phyloP scores from a whole-genome alignment of 805 yeast genomes.

The Nakazawaea sp. region DNA sequence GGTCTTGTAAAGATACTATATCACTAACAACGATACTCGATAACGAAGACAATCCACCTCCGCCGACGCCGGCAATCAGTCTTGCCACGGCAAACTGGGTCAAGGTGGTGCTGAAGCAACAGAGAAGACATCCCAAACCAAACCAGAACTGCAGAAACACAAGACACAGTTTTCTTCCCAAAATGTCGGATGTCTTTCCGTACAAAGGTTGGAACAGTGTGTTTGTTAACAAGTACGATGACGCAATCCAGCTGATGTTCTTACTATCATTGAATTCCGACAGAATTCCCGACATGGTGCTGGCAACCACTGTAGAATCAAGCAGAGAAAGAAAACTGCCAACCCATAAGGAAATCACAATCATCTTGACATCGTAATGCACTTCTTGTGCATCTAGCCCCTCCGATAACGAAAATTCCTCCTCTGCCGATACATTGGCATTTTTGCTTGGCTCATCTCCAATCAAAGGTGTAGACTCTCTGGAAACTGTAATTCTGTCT shows the following conservation, averaged over 20 bases:
- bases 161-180: constrained; percentile 43
- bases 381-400: neutral
- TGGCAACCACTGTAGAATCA: constrained; percentile 56
- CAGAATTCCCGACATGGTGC: constrained; percentile 52
- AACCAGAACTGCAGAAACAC: constrained; percentile 37
- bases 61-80: constrained; percentile 54
- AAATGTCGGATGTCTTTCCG: constrained; percentile 64
- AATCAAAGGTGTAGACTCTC: too few relatives aligned
- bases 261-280: constrained; percentile 48
- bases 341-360: constrained; percentile 31
- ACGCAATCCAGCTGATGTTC: constrained; percentile 62
- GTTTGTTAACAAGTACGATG: constrained; percentile 60
- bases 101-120: constrained; percentile 34
- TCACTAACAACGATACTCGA: constrained; percentile 49
- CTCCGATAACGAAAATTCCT: too few relatives aligned
- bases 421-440: too few relatives aligned
- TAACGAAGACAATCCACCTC: constrained; percentile 47
- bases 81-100: constrained; percentile 40
- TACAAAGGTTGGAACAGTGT: constrained; percentile 71
- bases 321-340: constrained; percentile 46
- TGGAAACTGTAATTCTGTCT: too few relatives aligned
- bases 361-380: constrained; percentile 10
- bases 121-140: constrained; percentile 35
- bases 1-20: constrained; percentile 42
- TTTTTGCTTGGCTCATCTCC: too few relatives aligned